Percentiles rank a stretch among this genome's conserved stretches.
These are phyloP conservation scores for Malus orientalis DNA, from an alignment of 306 rosid genomes.

Conservation along the genomic window DNA sequence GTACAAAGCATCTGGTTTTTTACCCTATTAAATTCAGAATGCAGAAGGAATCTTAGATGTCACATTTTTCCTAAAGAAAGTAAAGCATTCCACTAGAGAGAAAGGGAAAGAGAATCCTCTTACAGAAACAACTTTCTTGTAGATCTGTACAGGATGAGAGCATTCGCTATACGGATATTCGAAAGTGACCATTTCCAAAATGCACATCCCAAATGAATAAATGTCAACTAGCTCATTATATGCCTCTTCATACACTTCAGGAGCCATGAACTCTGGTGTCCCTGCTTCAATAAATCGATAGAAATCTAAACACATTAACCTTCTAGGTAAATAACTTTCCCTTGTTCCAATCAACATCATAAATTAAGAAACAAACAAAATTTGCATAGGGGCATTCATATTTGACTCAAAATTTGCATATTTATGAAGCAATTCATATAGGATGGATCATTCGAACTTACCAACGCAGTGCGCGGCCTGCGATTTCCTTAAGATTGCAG, in stretches of 20 bases:
- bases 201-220: conserved; percentile 94
- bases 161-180: conserved; percentile 98
- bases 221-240: conserved; percentile 92
- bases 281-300: conserved; percentile 34
- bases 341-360: not conserved
- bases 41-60: conserved; percentile 14
- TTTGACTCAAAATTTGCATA: not conserved
- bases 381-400: not conserved
- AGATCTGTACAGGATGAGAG: conserved; percentile 88
- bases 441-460: conserved; percentile 21
- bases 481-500: conserved; percentile 79
- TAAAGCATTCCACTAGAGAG: conserved; percentile 5
- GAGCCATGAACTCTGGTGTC: conserved; percentile 99
- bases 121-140: conserved; percentile 94
- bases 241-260: conserved; percentile 87
- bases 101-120: conserved; percentile 32
- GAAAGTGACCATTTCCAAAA: conserved; percentile 90
- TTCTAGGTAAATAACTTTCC: conserved; percentile 11
- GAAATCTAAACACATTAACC: conserved; percentile 15
- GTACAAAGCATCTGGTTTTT: conserved; percentile 81
- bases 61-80: conserved; percentile 5
- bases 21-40: conserved; percentile 47
- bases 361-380: not conserved
- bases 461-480: conserved; percentile 94
- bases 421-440: not conserved